These are phyloP conservation scores for Diospyros kaki DNA, from an alignment of 148 eudicot genomes.

Conservation along the genomic window DNA sequence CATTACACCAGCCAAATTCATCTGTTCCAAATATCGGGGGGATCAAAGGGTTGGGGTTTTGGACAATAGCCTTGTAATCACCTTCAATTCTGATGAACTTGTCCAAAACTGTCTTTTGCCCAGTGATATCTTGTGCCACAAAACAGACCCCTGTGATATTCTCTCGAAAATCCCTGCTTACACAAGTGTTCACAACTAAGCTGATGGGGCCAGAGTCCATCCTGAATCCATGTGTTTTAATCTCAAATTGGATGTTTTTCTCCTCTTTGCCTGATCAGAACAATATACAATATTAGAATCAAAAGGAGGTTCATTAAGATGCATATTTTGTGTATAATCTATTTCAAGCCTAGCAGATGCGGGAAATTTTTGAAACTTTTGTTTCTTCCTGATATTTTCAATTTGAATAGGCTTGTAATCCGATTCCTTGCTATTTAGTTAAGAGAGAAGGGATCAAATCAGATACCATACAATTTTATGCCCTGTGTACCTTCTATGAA, in stretches of 20 bases:
- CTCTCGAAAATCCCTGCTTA: slow-evolving; percentile 66
- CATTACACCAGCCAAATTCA: slow-evolving; percentile 92
- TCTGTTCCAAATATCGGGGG: slow-evolving; percentile 91
- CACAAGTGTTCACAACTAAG: slow-evolving; percentile 82
- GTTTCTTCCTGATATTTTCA: not conserved
- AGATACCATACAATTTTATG: not conserved
- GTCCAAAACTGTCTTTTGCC: slow-evolving; percentile 79
- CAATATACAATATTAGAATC: not conserved
- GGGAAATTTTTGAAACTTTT: not conserved
- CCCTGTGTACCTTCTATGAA: not conserved
- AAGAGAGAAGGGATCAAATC: not conserved
- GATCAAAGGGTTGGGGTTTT: slow-evolving; percentile 80
- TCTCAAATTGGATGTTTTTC: slow-evolving; percentile 66
- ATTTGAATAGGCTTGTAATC: not conserved
- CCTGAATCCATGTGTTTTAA: slow-evolving; percentile 54
- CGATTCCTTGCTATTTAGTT: too few relatives aligned
- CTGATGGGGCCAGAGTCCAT: slow-evolving; percentile 57
- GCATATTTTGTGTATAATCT: not conserved
- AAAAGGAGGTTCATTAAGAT: not conserved
- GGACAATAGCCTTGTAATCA: slow-evolving; percentile 84
- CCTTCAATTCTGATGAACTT: slow-evolving; percentile 92
- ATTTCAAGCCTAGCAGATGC: not conserved
- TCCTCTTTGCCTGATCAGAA: slow-evolving; percentile 69
- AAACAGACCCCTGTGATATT: slow-evolving; percentile 79
- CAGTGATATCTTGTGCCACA: slow-evolving; percentile 82